Evolutionary conservation across 1,284 basidiomycete species (phyloP).

Genomic region (Omphalotus olearius): DNA sequence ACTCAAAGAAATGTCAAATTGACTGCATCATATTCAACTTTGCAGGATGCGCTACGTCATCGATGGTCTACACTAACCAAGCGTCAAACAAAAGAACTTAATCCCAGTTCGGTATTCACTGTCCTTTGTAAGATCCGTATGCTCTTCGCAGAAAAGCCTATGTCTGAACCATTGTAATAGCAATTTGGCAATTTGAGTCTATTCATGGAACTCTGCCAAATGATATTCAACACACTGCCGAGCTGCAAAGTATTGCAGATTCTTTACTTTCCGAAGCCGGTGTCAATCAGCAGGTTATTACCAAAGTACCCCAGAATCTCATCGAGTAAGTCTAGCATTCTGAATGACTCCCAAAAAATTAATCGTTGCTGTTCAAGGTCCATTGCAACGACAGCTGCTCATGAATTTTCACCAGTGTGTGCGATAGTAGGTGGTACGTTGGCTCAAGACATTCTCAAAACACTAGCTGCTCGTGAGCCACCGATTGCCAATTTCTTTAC

Average conservation of each 20-base stretch:
- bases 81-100: constrained; percentile 74
- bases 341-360: neutral
- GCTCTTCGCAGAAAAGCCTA: neutral
- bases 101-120: constrained; percentile 67
- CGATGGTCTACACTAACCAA: constrained; percentile 69
- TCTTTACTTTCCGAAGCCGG: constrained; percentile 56
- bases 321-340: constrained; percentile 45
- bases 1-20: constrained; percentile 63
- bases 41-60: constrained; percentile 62
- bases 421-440: constrained; percentile 93
- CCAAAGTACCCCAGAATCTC: constrained; percentile 48
- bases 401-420: constrained; percentile 86
- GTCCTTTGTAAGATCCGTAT: constrained; percentile 57
- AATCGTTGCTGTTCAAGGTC: constrained; percentile 35
- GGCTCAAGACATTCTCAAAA: constrained; percentile 93
- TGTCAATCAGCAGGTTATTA: constrained; percentile 66
- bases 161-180: constrained; percentile 33
- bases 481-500: constrained; percentile 91
- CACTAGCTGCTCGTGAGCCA: constrained; percentile 83
- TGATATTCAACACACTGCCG: constrained; percentile 41
- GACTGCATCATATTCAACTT: constrained; percentile 59
- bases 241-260: constrained; percentile 61
- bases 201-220: constrained; percentile 57
- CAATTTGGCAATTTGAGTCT: constrained; percentile 81
- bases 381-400: constrained; percentile 64